These are phyloP conservation scores for Leccinum fuscescens DNA, from an alignment of 1,284 basidiomycete species.

Conservation along the genomic window DNA sequence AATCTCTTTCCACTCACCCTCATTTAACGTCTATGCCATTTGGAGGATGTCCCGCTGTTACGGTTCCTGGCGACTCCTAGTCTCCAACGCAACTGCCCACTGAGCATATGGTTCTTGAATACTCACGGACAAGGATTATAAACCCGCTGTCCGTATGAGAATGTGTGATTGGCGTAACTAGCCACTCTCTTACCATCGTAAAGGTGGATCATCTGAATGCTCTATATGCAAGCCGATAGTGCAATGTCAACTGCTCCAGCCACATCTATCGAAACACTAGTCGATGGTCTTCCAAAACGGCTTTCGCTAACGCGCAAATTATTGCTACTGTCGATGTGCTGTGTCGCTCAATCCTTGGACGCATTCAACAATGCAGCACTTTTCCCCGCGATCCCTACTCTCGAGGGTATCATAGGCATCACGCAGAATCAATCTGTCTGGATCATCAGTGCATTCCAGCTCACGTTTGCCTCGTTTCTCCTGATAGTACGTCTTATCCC, in stretches of 20 bases:
- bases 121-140: background rate
- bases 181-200: background rate
- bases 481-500: slow-evolving; percentile 35
- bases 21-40: background rate
- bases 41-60: background rate
- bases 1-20: background rate
- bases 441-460: slow-evolving; percentile 41
- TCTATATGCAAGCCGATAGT: background rate
- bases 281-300: slow-evolving; percentile 15
- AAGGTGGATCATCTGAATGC: slow-evolving; percentile 1
- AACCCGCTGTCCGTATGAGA: background rate
- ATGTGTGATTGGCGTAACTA: background rate
- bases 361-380: slow-evolving; percentile 49
- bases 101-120: background rate
- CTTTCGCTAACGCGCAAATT: slow-evolving; percentile 31
- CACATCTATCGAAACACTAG: slow-evolving; percentile 26
- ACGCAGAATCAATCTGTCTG: slow-evolving; percentile 50
- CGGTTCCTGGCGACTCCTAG: background rate
- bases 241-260: slow-evolving; percentile 12
- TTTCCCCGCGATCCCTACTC: slow-evolving; percentile 42
- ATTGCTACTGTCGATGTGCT: slow-evolving; percentile 42
- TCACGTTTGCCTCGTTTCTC: slow-evolving; percentile 44
- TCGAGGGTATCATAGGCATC: slow-evolving; percentile 43
- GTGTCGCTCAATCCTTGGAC: slow-evolving; percentile 47
- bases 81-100: background rate